These are phyloP conservation scores for Alnus glutinosa DNA, from an alignment of 306 rosid genomes.

Conservation along the genomic window DNA sequence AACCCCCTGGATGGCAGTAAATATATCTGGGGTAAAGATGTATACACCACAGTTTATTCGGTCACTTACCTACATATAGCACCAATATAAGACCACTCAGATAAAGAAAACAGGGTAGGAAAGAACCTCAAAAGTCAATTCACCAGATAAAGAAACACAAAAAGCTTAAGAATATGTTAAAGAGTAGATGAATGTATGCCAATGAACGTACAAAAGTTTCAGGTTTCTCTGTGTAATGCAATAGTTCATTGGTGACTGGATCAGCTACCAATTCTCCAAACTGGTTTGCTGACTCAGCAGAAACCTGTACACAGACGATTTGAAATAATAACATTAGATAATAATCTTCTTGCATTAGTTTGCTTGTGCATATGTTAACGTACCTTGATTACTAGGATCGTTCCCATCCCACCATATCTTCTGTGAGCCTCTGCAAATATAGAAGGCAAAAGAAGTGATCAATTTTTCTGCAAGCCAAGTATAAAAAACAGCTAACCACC, in stretches of 20 bases:
- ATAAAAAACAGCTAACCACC: conserved; percentile 19
- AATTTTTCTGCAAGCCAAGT: conserved; percentile 14
- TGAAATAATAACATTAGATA: not conserved
- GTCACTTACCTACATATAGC: conserved; percentile 78
- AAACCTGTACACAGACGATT: conserved; percentile 58
- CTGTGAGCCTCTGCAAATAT: conserved; percentile 76
- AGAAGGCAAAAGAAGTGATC: conserved; percentile 11
- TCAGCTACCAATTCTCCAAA: conserved; percentile 96
- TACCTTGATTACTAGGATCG: conserved; percentile 88
- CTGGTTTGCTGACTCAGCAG: conserved; percentile 77
- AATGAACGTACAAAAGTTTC: conserved; percentile 83
- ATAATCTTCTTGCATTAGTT: conserved; percentile 13
- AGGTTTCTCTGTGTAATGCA: conserved; percentile 96
- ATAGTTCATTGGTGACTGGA: conserved; percentile 78
- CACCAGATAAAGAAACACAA: conserved; percentile 9
- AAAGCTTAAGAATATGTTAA: conserved; percentile 8
- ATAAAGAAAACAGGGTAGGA: not conserved
- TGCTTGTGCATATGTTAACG: conserved; percentile 20
- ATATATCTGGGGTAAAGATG: conserved; percentile 80
- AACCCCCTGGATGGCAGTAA: conserved; percentile 75
- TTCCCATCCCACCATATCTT: conserved; percentile 89
- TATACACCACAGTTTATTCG: conserved; percentile 89
- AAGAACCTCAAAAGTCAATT: conserved; percentile 21
- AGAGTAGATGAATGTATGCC: not conserved
- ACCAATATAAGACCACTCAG: conserved; percentile 14